Evolutionary conservation across 192 early-diverging fungal genomes (phyloP), one percentile per base, ranked within the genome.

Genomic region (Coemansia sp.): DNA sequence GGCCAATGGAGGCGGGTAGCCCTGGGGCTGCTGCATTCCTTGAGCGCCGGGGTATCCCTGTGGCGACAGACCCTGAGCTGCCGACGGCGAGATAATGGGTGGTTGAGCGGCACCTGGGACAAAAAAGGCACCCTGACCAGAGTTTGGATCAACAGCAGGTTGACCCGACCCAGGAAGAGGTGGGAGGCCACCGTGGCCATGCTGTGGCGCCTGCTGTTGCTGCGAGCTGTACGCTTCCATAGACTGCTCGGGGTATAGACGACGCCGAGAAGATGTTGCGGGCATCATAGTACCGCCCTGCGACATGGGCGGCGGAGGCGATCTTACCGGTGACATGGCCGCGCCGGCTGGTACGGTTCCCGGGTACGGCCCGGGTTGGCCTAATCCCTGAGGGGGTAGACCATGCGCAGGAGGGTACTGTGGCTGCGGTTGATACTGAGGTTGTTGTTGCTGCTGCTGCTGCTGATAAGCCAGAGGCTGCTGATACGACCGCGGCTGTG

Each of bases 191-290:
- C 62, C 57, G 13, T 75, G 73, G 16, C 64, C 37, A 35, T 71
- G 59, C 34, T 62, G 59, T 27, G 44, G 66, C 41, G 33, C 33
- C 3, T 66, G 68, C 31, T 70, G 69, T 36, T 69, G 73, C 42
- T 63, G 62, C 21, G 67, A n/a, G 19, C 21, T 40, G 40, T 74
- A 78, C 1, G 64, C 76, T 17, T 68, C 34, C 11, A 73, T 62
- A 13, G 70, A 62, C 57, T 80, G 78, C 33, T 80, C 78, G 1
- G 78, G 73, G 37, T 80, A 80, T 3, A 72, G 39, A n/a, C 78
- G 73, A 19, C 78, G 72, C 17, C 78, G 73, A 17, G 72, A 62
- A 13, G 62, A 72, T n/a, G 57, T 44, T 16, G 69, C 41, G 11
- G 62, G 33, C 27, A 56, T 50, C 24, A 63, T 51, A 1, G 61